Base-by-base conservation (phyloP, 306 rosid species). In the Lagenaria siceraria region DNA sequence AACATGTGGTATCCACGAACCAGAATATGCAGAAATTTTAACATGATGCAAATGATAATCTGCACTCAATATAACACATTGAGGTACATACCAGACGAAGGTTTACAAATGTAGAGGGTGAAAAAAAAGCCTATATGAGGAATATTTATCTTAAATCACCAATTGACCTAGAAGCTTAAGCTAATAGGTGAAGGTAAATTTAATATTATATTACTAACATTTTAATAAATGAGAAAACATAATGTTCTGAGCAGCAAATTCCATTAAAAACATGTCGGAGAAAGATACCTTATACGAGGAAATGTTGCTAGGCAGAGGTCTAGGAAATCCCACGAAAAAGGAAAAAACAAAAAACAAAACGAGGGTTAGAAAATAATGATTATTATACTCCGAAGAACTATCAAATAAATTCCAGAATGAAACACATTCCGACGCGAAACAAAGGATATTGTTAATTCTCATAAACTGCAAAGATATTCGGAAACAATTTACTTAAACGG, bases 201-300 rank as follows among this genome's bases (percentile, higher is more conserved):
- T n/a, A n/a, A n/a, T n/a, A n/a, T n/a, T n/a, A n/a, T n/a, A n/a
- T n/a, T n/a, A n/a, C n/a, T n/a, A n/a, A n/a, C n/a, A n/a, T n/a
- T 42, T 69, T 69, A 33, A 69, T 69, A 24, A 40, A 76, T 48
- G 54, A 43, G 40, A 77, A 52, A 29, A 36, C 3, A 55, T 9
- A 75, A 75, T 11, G 21, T 56, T 56, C 59, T 53, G 36, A 56
- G 52, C 66, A 56, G 36, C 12, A 10, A 5, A 72, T 51, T 53
- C n/a, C 64, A 51, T 61, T 36, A 53, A 81, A 52, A 82, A 78
- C 78, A 22, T 12, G 38, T 12, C 1, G 71, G 76, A 82, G 80
- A 78, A 77, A 83, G 48, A 85, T 91, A 94, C 98, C 97, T 94
- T 92, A 82, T 94, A 94, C 76, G 98, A 94, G 81, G 96, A 89